A percentile compares a stretch with the other conserved stretches of the same genome.
phyloP scores from a whole-genome alignment of 1,139 yeast species.

The Sugiyamaella paludigena region DNA sequence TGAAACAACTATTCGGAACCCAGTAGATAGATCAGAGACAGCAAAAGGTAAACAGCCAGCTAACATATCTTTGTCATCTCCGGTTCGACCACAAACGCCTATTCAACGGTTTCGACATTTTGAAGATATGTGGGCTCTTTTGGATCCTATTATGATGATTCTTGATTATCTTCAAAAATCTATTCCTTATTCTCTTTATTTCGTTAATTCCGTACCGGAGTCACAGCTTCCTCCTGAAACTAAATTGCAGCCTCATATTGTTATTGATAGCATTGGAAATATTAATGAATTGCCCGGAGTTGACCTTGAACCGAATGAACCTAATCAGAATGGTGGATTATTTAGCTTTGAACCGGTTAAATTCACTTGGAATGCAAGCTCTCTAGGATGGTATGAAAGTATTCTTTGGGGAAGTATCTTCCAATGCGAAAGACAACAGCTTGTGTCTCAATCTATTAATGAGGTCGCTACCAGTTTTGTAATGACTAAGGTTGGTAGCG shows the following conservation, averaged over 20 bases:
- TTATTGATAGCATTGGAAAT: conserved; percentile 28
- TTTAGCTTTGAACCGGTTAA: conserved; percentile 52
- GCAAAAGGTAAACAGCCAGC: conserved; percentile 8
- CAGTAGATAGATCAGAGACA: not conserved
- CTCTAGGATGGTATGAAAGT: conserved; percentile 77
- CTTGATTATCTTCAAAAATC: not conserved
- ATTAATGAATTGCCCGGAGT: conserved; percentile 24
- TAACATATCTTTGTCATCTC: not conserved
- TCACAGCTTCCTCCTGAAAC: conserved; percentile 8
- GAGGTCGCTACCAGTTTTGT: conserved; percentile 21
- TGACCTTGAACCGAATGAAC: conserved; percentile 23
- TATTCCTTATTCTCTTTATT: conserved; percentile 21
- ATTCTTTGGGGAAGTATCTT: conserved; percentile 66
- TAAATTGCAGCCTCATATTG: conserved; percentile 27
- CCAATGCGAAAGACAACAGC: conserved; percentile 43
- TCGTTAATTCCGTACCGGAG: not conserved
- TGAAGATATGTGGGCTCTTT: conserved; percentile 5
- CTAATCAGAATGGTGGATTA: conserved; percentile 8
- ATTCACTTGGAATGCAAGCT: conserved; percentile 59
- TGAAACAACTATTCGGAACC: too few species aligned
- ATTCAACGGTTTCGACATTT: too few species aligned
- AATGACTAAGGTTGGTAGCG: conserved; percentile 18
- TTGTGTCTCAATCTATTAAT: conserved; percentile 14
- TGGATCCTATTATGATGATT: conserved; percentile 8
- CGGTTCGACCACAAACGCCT: not conserved